phyloP scores from a whole-genome alignment of 176 grass and related monocot genomes.

The Aegilops speltoides region DNA sequence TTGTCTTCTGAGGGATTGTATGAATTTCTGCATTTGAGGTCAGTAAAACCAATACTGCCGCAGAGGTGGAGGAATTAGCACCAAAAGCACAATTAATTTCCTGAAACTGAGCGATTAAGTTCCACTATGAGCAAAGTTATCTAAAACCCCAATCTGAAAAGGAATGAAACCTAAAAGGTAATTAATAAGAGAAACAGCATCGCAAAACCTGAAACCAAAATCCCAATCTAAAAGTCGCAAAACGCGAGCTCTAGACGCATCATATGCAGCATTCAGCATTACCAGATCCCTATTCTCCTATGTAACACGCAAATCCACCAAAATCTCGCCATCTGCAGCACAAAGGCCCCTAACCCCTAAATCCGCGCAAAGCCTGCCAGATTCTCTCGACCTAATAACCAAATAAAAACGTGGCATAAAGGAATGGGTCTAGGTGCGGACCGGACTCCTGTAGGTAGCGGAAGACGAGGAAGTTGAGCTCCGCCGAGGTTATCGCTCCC shows the following conservation, averaged over 20 bases:
- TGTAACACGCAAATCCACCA: not conserved
- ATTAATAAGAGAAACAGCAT: not conserved
- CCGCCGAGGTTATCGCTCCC: constrained; percentile 64
- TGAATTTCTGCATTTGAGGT: constrained; percentile 1
- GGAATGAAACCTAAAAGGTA: not conserved
- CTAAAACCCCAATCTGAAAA: not conserved
- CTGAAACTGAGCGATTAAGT: not conserved
- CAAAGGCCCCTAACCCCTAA: not conserved
- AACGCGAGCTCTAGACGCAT: not conserved
- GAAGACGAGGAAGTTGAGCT: constrained; percentile 93
- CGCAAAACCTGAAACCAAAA: not conserved
- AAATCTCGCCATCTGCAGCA: not conserved
- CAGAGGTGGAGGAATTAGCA: not conserved
- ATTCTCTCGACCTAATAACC: not conserved
- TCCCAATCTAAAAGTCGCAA: not conserved
- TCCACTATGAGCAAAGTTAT: not conserved
- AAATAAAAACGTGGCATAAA: not conserved
- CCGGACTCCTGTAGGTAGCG: constrained; percentile 97
- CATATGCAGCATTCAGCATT: not conserved
- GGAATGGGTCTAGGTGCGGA: constrained; percentile 8
- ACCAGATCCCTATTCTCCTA: not conserved
- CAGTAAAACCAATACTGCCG: not conserved
- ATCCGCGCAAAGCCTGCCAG: not conserved
- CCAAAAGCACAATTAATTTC: not conserved
- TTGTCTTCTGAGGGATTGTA: not conserved